Evolutionary conservation across 1,139 yeast species (phyloP).

Genomic region (Sugiyamaella sp.): DNA sequence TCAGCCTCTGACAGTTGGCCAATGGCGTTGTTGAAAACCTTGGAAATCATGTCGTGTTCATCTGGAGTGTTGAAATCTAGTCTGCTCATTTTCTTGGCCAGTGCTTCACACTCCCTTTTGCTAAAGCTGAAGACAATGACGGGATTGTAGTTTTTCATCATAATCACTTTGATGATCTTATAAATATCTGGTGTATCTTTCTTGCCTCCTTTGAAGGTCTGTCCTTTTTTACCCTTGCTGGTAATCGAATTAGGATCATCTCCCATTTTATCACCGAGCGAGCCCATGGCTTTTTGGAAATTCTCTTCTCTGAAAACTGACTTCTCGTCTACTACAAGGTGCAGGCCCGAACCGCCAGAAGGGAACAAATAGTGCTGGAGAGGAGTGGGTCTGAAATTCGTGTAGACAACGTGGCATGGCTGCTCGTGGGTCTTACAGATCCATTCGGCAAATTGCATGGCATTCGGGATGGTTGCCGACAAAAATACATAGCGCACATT

Average conservation of each 20-base stretch:
- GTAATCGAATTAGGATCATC: slow-evolving; percentile 70
- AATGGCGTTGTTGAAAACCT: slow-evolving; percentile 88
- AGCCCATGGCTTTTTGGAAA: slow-evolving; percentile 97
- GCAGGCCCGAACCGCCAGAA: slow-evolving; percentile 96
- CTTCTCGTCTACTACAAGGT: slow-evolving; percentile 96
- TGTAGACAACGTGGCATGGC: slow-evolving; percentile 98
- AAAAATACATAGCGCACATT: slow-evolving; percentile 63
- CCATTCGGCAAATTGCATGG: slow-evolving; percentile 99
- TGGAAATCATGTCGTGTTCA: slow-evolving; percentile 85
- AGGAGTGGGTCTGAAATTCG: slow-evolving; percentile 98
- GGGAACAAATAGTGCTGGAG: slow-evolving; percentile 96
- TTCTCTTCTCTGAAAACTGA: slow-evolving; percentile 95
- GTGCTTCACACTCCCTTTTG: slow-evolving; percentile 92
- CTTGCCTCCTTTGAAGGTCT: slow-evolving; percentile 87
- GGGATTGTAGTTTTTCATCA: slow-evolving; percentile 93
- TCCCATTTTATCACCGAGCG: slow-evolving; percentile 78
- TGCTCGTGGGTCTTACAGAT: slow-evolving; percentile 91
- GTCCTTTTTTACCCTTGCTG: slow-evolving; percentile 60
- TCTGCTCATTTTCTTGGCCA: slow-evolving; percentile 93
- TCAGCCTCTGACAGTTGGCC: slow-evolving; percentile 85
- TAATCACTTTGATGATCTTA: slow-evolving; percentile 96
- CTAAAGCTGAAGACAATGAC: slow-evolving; percentile 97
- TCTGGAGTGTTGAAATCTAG: slow-evolving; percentile 90
- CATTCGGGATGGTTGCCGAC: slow-evolving; percentile 97
- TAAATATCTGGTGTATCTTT: slow-evolving; percentile 75